Evolutionary conservation across 2,329 filamentous ascomycete genomes (phyloP).

Genomic region (Colletotrichum zoysiae): DNA sequence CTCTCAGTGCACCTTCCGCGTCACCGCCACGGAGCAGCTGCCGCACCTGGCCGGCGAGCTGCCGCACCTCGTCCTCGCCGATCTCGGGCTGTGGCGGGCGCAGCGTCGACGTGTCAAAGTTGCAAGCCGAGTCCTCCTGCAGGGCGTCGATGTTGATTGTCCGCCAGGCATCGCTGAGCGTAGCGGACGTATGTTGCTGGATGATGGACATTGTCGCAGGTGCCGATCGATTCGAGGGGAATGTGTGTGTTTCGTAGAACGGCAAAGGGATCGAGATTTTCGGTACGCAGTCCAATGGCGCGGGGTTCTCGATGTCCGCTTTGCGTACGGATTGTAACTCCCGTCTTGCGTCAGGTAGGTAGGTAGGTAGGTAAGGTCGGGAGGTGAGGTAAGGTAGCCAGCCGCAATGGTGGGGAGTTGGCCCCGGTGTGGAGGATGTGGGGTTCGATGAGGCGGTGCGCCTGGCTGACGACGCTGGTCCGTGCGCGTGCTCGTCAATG

Average conservation of each 20-base stretch:
- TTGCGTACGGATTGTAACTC: background rate
- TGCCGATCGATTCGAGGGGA: background rate
- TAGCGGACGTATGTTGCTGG: constrained; percentile 71
- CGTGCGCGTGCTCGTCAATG: constrained; percentile 20
- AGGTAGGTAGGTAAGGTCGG: constrained; percentile 14
- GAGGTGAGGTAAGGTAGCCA: constrained; percentile 39
- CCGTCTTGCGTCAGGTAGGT: constrained; percentile 17
- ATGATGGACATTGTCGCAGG: constrained; percentile 72
- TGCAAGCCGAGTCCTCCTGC: constrained; percentile 88
- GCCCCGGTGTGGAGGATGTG: constrained; percentile 37
- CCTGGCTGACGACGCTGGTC: constrained; percentile 19
- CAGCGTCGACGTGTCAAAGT: constrained; percentile 90
- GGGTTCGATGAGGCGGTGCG: constrained; percentile 40
- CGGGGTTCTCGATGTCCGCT: constrained; percentile 20
- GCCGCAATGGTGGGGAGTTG: constrained; percentile 38
- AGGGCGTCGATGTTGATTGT: constrained; percentile 95
- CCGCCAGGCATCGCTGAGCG: constrained; percentile 77
- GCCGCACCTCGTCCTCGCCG: constrained; percentile 82
- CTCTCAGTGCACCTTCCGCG: constrained; percentile 85
- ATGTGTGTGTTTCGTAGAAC: background rate
- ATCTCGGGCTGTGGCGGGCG: constrained; percentile 81
- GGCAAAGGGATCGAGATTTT: background rate
- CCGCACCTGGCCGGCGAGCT: constrained; percentile 82
- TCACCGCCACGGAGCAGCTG: constrained; percentile 91
- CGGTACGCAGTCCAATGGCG: constrained; percentile 4